A percentile compares a stretch with the other conserved stretches of the same genome.
phyloP scores from a whole-genome alignment of 352 stramenopile genomes.

The Globisporangium yorkense region DNA sequence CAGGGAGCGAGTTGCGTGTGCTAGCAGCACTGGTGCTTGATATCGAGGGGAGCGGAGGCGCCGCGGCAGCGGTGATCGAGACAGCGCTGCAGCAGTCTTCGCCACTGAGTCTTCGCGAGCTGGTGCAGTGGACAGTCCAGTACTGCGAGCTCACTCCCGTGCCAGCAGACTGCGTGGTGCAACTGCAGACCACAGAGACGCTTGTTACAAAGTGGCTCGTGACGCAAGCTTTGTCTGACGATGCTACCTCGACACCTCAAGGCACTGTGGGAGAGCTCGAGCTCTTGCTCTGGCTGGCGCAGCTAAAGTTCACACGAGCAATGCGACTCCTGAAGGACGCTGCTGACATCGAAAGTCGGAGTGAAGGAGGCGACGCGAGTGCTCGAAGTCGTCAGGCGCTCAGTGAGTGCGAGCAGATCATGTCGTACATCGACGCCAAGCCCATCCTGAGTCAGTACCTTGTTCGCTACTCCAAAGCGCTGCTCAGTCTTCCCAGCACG shows the following conservation, averaged over 20 bases:
- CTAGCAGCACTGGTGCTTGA: constrained; percentile 25
- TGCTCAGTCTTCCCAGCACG: not conserved
- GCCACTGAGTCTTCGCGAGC: constrained; percentile 20
- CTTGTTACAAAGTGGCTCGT: constrained; percentile 13
- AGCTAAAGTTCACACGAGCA: constrained; percentile 29
- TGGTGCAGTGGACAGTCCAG: constrained; percentile 27
- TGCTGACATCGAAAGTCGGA: too few relatives aligned
- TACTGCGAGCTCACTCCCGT: constrained; percentile 20
- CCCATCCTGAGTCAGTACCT: constrained; percentile 4
- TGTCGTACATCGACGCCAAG: constrained; percentile 9
- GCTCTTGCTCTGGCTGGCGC: constrained; percentile 21
- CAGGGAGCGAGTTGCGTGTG: constrained; percentile 3
- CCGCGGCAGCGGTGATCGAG: constrained; percentile 17
- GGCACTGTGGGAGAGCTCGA: constrained; percentile 9
- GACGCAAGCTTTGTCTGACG: not conserved
- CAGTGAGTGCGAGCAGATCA: constrained; percentile 12
- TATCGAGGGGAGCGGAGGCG: constrained; percentile 24
- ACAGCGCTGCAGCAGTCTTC: constrained; percentile 11
- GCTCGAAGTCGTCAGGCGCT: constrained; percentile 1
- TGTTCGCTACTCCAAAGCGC: not conserved
- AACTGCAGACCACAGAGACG: constrained; percentile 19
- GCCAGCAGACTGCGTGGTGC: constrained; percentile 8
- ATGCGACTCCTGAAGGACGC: constrained; percentile 15
- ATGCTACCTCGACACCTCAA: not conserved
- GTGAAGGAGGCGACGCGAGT: not conserved